Conservation (phyloP, 805 yeast species). For the Kluyveromyces wickerhamii region DNA sequence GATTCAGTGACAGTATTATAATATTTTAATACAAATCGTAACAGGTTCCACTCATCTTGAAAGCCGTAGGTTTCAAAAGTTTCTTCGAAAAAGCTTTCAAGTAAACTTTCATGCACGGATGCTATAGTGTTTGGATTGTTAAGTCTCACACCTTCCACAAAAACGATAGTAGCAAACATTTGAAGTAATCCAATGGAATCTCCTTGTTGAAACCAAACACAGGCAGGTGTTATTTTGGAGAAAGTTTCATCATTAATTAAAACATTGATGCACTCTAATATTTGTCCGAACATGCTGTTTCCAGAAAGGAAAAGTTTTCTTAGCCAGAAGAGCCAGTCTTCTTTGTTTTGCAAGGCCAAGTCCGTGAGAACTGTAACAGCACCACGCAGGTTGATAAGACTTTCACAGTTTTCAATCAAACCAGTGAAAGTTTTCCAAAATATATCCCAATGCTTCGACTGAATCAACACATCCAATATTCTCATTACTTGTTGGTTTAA, state of each 20-base stretch:
- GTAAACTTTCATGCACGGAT: neutral
- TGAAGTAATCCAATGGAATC: neutral
- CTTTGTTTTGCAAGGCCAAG: constrained; percentile 4
- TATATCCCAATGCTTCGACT: constrained; percentile 42
- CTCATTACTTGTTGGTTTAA: constrained; percentile 4
- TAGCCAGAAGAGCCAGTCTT: constrained; percentile 3
- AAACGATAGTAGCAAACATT: neutral
- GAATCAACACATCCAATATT: constrained; percentile 32
- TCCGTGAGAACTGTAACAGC: constrained; percentile 4
- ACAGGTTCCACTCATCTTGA: neutral
- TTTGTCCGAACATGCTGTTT: neutral
- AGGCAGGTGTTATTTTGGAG: neutral
- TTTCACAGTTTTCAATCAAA: constrained; percentile 5
- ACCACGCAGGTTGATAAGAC: constrained; percentile 1
- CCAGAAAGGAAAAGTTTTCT: constrained; percentile 1
- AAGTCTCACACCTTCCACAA: neutral
- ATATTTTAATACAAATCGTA: neutral
- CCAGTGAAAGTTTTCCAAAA: constrained; percentile 34
- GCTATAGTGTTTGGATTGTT: constrained; percentile 3
- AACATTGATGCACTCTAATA: constrained; percentile 2
- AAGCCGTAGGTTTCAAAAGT: neutral
- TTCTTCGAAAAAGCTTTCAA: neutral
- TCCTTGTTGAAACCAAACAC: neutral
- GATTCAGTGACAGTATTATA: neutral
- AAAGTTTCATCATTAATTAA: constrained; percentile 2